Evolutionary conservation across 345 rosid species (phyloP).

Genomic region (Syzygium grande): DNA sequence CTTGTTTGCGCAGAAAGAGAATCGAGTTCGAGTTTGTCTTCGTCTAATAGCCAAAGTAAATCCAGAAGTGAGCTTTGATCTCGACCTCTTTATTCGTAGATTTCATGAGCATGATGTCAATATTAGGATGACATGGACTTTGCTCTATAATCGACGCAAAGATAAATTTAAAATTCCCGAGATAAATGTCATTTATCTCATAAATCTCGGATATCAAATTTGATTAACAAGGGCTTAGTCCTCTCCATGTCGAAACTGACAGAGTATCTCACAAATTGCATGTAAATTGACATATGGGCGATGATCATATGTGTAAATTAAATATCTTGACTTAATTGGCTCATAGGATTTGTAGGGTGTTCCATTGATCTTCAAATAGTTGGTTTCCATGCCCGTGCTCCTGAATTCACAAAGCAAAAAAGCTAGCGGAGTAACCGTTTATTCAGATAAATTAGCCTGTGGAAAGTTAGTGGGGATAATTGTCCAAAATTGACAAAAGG

Average conservation of each 20-base stretch:
- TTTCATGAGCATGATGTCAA: neutral
- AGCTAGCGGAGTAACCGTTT: too few species aligned
- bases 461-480: too few species aligned
- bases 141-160: neutral
- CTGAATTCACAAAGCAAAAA: too few species aligned
- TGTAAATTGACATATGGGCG: neutral
- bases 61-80: neutral
- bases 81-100: neutral
- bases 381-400: too few species aligned
- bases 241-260: neutral
- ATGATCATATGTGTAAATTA: neutral
- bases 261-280: neutral
- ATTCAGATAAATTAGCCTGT: too few species aligned
- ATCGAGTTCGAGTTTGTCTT: neutral
- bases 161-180: accelerated
- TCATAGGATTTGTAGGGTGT: neutral
- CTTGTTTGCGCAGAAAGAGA: neutral
- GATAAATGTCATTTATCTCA: neutral
- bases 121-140: neutral
- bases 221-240: neutral
- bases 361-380: too few species aligned
- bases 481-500: too few species aligned
- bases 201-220: neutral
- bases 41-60: neutral
- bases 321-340: accelerated